These are phyloP conservation scores for Syncephalastrum racemosum DNA, from an alignment of 371 early-diverging fungal genomes.

Conservation along the genomic window DNA sequence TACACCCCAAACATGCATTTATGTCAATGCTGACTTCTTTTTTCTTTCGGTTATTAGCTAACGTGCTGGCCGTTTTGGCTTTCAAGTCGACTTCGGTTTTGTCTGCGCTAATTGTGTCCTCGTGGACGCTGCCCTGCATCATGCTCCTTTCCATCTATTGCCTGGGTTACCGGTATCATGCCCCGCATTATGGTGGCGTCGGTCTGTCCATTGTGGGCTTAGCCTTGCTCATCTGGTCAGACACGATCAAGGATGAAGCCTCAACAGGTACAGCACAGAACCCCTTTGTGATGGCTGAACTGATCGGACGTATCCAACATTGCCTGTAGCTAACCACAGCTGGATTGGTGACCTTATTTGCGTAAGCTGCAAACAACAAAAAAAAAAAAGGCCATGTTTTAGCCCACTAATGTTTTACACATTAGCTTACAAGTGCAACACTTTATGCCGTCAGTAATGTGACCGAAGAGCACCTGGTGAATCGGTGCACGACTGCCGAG, in stretches of 20 bases:
- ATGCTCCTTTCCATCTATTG: conserved; percentile 37
- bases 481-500: conserved; percentile 26
- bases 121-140: conserved; percentile 48
- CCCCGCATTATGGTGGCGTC: conserved; percentile 30
- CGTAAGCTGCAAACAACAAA: conserved; percentile 21
- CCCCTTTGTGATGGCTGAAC: neutral
- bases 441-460: conserved; percentile 47
- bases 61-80: conserved; percentile 42
- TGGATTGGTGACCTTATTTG: conserved; percentile 49
- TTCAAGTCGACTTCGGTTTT: conserved; percentile 46
- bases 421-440: conserved; percentile 39
- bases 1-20: neutral
- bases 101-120: conserved; percentile 38
- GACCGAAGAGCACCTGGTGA: conserved; percentile 46
- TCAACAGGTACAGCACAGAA: conserved; percentile 13
- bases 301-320: neutral
- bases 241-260: conserved; percentile 20
- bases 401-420: neutral
- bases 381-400: neutral
- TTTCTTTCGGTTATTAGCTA: conserved; percentile 23
- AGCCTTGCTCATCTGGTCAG: conserved; percentile 36
- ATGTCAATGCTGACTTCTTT: neutral
- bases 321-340: conserved; percentile 32
- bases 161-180: conserved; percentile 26
- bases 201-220: conserved; percentile 32